Evolutionary conservation across 257 asterid genomes (phyloP).

Genomic region (Solanum medicagineum): DNA sequence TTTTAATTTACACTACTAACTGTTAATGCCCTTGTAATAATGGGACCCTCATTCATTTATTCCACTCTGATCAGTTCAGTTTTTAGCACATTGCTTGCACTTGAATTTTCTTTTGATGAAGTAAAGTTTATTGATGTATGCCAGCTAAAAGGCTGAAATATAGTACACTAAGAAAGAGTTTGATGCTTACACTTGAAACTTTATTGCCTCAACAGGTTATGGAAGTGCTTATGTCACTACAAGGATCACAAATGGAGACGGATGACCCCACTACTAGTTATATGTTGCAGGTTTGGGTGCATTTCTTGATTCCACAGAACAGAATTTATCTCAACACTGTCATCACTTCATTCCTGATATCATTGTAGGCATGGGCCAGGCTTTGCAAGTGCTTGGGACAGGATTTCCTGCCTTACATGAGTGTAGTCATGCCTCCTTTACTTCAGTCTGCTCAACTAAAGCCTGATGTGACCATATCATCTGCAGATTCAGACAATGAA

Average conservation of each 20-base stretch:
- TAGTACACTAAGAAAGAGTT: neutral
- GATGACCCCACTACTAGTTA: conserved; percentile 95
- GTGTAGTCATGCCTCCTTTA: conserved; percentile 92
- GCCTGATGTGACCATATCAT: conserved; percentile 86
- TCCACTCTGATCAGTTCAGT: neutral
- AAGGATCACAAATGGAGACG: conserved; percentile 87
- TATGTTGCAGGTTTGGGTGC: conserved; percentile 68
- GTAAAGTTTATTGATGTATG: neutral
- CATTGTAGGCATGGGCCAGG: conserved; percentile 85
- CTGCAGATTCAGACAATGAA: conserved; percentile 82
- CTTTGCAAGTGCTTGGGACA: conserved; percentile 96
- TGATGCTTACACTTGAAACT: neutral
- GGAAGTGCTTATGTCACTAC: conserved; percentile 89
- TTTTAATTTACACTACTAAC: neutral
- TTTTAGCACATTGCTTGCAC: neutral
- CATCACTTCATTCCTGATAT: neutral
- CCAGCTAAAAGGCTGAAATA: neutral
- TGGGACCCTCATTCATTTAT: neutral
- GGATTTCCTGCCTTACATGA: conserved; percentile 94
- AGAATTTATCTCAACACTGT: neutral
- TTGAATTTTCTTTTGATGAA: neutral
- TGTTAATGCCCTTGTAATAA: neutral
- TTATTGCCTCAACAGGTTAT: conserved; percentile 39
- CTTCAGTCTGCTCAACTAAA: conserved; percentile 90
- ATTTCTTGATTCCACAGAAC: neutral